Conservation (phyloP, 1,139 yeast species). For the Petasospora fabianii region DNA sequence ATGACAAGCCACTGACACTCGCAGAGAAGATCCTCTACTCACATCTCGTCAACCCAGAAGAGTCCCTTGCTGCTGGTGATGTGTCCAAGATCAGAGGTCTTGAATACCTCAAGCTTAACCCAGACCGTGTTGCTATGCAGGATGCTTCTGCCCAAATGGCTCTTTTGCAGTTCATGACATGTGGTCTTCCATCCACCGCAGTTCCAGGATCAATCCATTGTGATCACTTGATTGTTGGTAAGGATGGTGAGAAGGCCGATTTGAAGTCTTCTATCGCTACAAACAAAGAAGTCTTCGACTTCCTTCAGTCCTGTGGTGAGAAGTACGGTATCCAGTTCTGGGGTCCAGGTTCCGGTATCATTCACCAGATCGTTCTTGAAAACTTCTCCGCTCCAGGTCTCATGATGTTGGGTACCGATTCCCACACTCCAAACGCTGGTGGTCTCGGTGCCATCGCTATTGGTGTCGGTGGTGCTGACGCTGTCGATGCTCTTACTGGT, state of each 20-base stretch:
- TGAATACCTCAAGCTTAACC: constrained; percentile 82
- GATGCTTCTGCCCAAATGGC: constrained; percentile 99
- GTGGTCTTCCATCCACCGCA: constrained; percentile 79
- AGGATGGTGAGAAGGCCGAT: constrained; percentile 83
- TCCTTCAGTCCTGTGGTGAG: constrained; percentile 83
- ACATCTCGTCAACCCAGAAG: constrained; percentile 84
- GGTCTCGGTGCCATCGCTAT: constrained; percentile 98
- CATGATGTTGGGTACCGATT: constrained; percentile 94
- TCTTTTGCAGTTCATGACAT: constrained; percentile 90
- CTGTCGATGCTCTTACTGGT: constrained; percentile 95
- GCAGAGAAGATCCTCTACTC: constrained; percentile 94
- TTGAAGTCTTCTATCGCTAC: constrained; percentile 71
- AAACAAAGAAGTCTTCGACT: constrained; percentile 91
- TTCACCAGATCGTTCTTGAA: constrained; percentile 95
- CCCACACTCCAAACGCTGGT: constrained; percentile 99
- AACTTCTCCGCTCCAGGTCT: constrained; percentile 99
- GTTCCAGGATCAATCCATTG: constrained; percentile 97
- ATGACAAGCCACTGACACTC: constrained; percentile 74
- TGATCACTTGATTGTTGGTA: constrained; percentile 95
- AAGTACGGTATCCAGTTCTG: constrained; percentile 96
- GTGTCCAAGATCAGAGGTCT: constrained; percentile 69
- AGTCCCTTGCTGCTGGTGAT: constrained; percentile 52
- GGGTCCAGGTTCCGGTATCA: constrained; percentile 99
- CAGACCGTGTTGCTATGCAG: constrained; percentile 99
- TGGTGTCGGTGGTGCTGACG: constrained; percentile 99